These are phyloP conservation scores for Kazachstania kunashirensis DNA, from an alignment of 805 yeast species.

Conservation along the genomic window DNA sequence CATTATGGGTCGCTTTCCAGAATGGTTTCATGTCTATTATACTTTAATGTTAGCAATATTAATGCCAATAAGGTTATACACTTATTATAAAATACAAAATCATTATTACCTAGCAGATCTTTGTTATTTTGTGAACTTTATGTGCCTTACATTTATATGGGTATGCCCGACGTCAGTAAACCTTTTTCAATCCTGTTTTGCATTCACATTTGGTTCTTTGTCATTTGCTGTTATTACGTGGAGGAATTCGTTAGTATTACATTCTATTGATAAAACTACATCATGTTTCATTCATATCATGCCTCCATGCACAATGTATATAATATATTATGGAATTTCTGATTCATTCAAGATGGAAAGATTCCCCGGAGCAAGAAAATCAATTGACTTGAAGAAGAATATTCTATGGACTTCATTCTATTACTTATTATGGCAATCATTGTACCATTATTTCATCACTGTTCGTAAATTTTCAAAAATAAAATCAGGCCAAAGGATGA, in stretches of 20 bases:
- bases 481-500: conserved; percentile 64
- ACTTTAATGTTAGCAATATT: conserved; percentile 49
- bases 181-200: conserved; percentile 73
- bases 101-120: conserved; percentile 88
- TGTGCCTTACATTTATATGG: conserved; percentile 72
- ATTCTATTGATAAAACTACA: conserved; percentile 85
- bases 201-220: conserved; percentile 79
- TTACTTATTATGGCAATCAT: conserved; percentile 82
- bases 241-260: conserved; percentile 89
- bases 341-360: conserved; percentile 41
- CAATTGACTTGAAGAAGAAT: conserved; percentile 40
- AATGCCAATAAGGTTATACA: conserved; percentile 77
- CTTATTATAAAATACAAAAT: conserved; percentile 67
- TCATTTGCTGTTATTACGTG: conserved; percentile 92
- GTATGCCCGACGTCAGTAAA: conserved; percentile 62
- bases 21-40: conserved; percentile 67
- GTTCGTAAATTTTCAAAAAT: conserved; percentile 70
- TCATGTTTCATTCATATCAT: conserved; percentile 81
- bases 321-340: conserved; percentile 70
- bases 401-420: conserved; percentile 70
- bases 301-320: conserved; percentile 84
- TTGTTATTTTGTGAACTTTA: conserved; percentile 79
- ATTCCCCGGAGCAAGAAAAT: conserved; percentile 66
- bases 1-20: conserved; percentile 68
- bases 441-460: conserved; percentile 88